These are phyloP conservation scores for Tuber microsphaerosporum DNA, from an alignment of 495 filamentous ascomycete genomes.

Conservation along the genomic window DNA sequence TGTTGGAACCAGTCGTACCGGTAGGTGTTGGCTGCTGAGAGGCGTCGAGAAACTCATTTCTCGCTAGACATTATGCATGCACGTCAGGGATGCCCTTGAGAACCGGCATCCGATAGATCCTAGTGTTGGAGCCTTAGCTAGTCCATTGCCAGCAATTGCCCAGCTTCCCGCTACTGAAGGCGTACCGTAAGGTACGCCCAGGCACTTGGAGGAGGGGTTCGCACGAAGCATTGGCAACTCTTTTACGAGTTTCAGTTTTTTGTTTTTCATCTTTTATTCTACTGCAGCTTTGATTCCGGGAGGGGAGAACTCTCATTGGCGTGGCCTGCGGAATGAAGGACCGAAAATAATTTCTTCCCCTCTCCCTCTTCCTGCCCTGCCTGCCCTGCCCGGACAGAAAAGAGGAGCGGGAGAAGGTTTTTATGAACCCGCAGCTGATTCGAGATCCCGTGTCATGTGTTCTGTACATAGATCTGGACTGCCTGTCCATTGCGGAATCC, in stretches of 20 bases:
- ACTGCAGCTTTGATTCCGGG: not conserved
- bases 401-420: not conserved
- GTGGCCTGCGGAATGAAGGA: not conserved
- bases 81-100: not conserved
- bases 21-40: not conserved
- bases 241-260: not conserved
- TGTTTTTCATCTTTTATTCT: not conserved
- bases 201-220: not conserved
- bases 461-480: not conserved
- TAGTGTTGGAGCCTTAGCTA: not conserved
- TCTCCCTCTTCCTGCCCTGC: not conserved
- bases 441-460: constrained; percentile 1
- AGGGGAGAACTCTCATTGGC: not conserved
- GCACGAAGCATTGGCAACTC: not conserved
- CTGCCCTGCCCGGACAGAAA: not conserved
- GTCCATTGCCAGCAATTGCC: not conserved
- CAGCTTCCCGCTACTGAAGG: not conserved
- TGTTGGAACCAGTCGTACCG: not conserved
- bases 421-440: not conserved
- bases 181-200: not conserved
- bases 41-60: not conserved
- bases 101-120: not conserved
- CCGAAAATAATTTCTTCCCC: not conserved
- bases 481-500: not conserved
- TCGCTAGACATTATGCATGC: constrained; percentile 1